These are phyloP conservation scores for Aspergillus flavus DNA, from an alignment of 2,329 filamentous ascomycete genomes.

Conservation along the genomic window DNA sequence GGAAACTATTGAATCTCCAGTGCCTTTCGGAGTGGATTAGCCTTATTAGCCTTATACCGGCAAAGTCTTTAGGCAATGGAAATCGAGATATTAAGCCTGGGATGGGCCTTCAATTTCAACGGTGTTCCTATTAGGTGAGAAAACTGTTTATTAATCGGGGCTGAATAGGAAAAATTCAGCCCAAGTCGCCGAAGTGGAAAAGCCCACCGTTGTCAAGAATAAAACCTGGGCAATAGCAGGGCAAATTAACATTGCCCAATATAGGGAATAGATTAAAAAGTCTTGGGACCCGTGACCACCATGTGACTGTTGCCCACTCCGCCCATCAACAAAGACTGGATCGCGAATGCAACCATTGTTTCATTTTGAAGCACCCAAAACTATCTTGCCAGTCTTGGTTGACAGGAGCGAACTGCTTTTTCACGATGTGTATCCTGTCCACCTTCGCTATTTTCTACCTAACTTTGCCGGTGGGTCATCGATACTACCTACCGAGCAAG, in stretches of 20 bases:
- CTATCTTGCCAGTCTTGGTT: neutral
- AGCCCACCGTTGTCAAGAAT: neutral
- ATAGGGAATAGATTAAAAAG: neutral
- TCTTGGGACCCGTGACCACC: slow-evolving; percentile 13
- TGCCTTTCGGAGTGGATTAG: neutral
- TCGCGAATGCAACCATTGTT: slow-evolving; percentile 6
- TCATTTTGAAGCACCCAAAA: slow-evolving; percentile 7
- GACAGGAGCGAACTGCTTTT: neutral
- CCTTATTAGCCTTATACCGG: neutral
- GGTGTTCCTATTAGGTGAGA: neutral
- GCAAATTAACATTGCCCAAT: neutral
- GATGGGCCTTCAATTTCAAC: slow-evolving; percentile 1
- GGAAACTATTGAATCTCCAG: neutral
- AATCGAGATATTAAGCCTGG: neutral
- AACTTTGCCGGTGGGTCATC: slow-evolving; percentile 6
- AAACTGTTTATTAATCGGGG: neutral
- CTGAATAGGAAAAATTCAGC: neutral
- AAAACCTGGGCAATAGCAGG: neutral
- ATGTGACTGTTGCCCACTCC: slow-evolving; percentile 5
- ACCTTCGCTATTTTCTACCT: neutral
- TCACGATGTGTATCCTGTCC: neutral
- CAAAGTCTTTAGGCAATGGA: neutral
- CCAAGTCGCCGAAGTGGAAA: neutral
- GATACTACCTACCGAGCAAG: neutral
- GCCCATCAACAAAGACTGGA: neutral